These are phyloP conservation scores for Metschnikowia bowlesiae DNA, from an alignment of 805 yeast species.

Conservation along the genomic window DNA sequence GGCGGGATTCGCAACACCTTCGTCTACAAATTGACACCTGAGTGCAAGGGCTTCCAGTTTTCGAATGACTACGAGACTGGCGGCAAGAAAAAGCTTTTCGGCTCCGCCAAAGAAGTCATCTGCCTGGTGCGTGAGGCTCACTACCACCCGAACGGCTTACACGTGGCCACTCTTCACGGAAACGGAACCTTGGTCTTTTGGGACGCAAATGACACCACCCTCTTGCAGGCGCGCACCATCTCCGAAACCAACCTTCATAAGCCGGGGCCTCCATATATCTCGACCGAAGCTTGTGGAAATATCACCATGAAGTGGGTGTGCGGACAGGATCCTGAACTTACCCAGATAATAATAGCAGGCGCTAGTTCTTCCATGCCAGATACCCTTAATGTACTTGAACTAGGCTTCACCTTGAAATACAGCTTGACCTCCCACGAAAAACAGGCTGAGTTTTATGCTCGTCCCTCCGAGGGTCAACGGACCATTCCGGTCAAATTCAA, in stretches of 20 bases:
- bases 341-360: conserved; percentile 68
- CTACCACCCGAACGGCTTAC: conserved; percentile 93
- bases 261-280: conserved; percentile 34
- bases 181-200: conserved; percentile 88
- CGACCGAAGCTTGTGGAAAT: conserved; percentile 7
- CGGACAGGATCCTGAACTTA: conserved; percentile 71
- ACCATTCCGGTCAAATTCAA: conserved; percentile 25
- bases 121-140: conserved; percentile 46
- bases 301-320: conserved; percentile 68
- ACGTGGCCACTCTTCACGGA: conserved; percentile 69
- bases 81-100: conserved; percentile 40
- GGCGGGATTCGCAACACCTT: conserved; percentile 55
- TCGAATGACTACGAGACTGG: conserved; percentile 28
- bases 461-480: conserved; percentile 44
- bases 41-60: conserved; percentile 56
- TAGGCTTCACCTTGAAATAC: conserved; percentile 76
- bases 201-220: conserved; percentile 79
- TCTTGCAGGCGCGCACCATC: conserved; percentile 69
- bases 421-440: conserved; percentile 77
- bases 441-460: conserved; percentile 73
- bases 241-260: conserved; percentile 61
- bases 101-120: conserved; percentile 31
- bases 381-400: conserved; percentile 52
- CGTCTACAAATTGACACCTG: conserved; percentile 59
- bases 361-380: conserved; percentile 45